These are phyloP conservation scores for Aquilaria sinensis DNA, from an alignment of 345 rosid genomes.

Conservation along the genomic window DNA sequence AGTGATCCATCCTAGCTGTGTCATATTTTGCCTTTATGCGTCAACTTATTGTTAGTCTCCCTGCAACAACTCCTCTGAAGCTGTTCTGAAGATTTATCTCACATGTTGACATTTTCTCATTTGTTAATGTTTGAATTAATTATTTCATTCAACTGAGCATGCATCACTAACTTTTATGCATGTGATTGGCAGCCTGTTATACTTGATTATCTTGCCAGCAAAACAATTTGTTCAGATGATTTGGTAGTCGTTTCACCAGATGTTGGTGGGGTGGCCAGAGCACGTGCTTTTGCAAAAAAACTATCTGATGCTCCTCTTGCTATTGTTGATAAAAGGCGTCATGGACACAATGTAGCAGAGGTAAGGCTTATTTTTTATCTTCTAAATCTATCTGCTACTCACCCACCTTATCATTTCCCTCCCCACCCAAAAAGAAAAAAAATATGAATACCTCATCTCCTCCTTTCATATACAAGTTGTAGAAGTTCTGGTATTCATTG, in stretches of 20 bases:
- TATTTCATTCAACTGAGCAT: neutral
- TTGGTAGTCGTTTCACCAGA: slow-evolving; percentile 97
- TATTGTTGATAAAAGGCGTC: slow-evolving; percentile 95
- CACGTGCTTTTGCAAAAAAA: slow-evolving; percentile 94
- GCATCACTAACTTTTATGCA: slow-evolving; percentile 1
- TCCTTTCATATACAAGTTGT: neutral
- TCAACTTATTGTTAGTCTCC: neutral
- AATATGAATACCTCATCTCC: slow-evolving; percentile 16
- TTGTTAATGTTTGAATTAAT: neutral
- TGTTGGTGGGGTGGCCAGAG: slow-evolving; percentile 98
- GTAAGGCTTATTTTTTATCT: slow-evolving; percentile 26
- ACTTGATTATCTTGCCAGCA: slow-evolving; percentile 96
- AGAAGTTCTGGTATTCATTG: neutral
- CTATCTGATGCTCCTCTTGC: slow-evolving; percentile 96
- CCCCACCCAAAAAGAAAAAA: neutral
- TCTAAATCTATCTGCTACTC: too few relatives aligned
- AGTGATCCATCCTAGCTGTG: neutral
- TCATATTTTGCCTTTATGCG: neutral
- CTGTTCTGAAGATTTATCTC: neutral
- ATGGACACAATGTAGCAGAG: slow-evolving; percentile 97
- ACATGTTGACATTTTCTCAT: neutral
- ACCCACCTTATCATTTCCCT: too few relatives aligned
- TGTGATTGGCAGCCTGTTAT: slow-evolving; percentile 70
- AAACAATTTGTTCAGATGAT: slow-evolving; percentile 75
- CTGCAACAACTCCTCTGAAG: too few relatives aligned